Conservation (phyloP, 192 early-diverging fungal species). For the Kickxella alabastrina region DNA sequence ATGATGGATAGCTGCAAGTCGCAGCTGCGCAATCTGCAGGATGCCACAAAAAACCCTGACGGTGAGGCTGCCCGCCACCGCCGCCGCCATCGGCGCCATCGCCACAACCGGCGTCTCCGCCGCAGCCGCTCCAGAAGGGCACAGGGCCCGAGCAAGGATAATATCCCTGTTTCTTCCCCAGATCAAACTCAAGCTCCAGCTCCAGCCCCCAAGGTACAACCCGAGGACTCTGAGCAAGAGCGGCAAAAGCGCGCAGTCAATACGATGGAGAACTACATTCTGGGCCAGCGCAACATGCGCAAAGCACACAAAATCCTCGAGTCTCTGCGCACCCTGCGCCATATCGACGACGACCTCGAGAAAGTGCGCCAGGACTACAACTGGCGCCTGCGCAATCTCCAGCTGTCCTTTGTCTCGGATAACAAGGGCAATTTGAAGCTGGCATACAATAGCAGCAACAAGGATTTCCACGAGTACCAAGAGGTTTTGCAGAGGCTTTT, state of each 20-base stretch:
- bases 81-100: conserved; percentile 10
- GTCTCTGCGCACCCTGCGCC: conserved; percentile 12
- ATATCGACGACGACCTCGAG: conserved; percentile 30
- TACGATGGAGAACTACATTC: conserved; percentile 24
- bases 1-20: conserved; percentile 37
- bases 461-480: conserved; percentile 36
- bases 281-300: conserved; percentile 5
- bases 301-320: conserved; percentile 1
- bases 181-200: neutral
- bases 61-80: conserved; percentile 1
- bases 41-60: conserved; percentile 1
- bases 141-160: neutral
- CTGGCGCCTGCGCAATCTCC: conserved; percentile 28
- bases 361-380: conserved; percentile 31
- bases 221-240: conserved; percentile 6
- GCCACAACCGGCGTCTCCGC: conserved; percentile 5
- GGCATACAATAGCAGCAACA: conserved; percentile 31
- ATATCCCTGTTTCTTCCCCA: neutral
- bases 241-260: conserved; percentile 4
- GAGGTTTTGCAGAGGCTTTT: conserved; percentile 29
- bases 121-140: neutral
- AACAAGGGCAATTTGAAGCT: conserved; percentile 32
- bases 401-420: conserved; percentile 45
- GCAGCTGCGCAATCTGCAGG: conserved; percentile 27
- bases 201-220: neutral